Percentiles rank a stretch among this genome's conserved stretches.
Evolutionary conservation across 2,329 filamentous ascomycete species (phyloP).

Genomic region (Beauveria brongniartii): DNA sequence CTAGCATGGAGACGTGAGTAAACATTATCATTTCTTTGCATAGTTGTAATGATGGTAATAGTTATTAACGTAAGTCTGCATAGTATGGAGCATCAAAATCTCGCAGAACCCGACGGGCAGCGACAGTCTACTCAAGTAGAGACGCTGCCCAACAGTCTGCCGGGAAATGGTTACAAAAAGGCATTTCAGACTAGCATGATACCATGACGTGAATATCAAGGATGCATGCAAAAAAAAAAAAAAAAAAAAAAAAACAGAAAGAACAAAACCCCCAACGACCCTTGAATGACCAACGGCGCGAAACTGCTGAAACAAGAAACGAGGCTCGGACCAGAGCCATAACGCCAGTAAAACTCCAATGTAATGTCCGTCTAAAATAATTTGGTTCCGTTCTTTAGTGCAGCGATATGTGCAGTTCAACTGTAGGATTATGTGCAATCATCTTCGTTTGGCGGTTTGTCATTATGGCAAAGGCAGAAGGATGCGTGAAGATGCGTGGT

Average conservation of each 20-base stretch:
- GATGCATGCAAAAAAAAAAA: neutral
- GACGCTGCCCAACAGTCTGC: neutral
- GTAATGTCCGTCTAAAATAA: neutral
- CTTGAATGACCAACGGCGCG: neutral
- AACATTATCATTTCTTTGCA: neutral
- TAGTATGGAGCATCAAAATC: neutral
- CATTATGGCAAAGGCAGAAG: neutral
- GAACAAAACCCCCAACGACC: neutral
- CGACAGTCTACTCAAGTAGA: neutral
- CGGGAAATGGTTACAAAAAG: neutral
- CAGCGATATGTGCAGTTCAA: neutral
- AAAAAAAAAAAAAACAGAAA: neutral
- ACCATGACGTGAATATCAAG: neutral
- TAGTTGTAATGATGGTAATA: neutral
- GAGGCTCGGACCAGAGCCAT: neutral
- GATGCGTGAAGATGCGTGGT: neutral
- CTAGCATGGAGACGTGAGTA: neutral
- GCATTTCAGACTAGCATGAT: neutral
- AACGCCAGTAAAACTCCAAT: neutral
- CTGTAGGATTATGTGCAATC: neutral
- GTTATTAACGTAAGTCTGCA: neutral
- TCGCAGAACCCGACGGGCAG: neutral
- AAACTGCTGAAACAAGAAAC: neutral
- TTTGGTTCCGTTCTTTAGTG: neutral
- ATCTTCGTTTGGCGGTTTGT: neutral